Base-by-base conservation (phyloP, 1,284 basidiomycete species). In the Peniophora sp. region DNA sequence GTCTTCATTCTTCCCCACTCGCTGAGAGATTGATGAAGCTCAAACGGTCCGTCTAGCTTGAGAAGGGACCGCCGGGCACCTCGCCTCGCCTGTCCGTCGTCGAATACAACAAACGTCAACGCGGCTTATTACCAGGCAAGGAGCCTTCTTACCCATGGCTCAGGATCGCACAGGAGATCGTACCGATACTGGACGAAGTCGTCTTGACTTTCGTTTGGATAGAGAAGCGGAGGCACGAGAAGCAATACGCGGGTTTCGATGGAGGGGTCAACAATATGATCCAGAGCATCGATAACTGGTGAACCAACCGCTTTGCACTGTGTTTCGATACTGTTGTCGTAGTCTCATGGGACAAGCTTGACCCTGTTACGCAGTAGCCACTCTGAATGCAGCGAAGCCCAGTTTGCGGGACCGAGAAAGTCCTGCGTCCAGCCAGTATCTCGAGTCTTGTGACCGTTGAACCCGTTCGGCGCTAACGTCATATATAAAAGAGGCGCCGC, bases 131-230 rank as follows among this genome's bases (percentile, higher is more conserved):
- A 12, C 27, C 27, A 32, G 27, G 27, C 24, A 27, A 27, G 2
- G 24, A 49, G n/a, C n/a, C 37, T 14, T n/a, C 3, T 24, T 32
- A 18, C 15, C 32, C 39, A 9, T 49, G 22, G 36, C 48, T 49
- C 11, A 39, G 43, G 27, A n/a, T 43, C 23, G 15, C 27, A 1
- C 14, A n/a, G 18, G 39, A 49, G 12, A 39, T n/a, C 41, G 41
- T 43, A 12, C 48, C 48, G 10, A 32, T 49, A 15, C 14, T 49
- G 39, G 24, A 49, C 41, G 48, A 49, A 20, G 10, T 49, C 14
- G 8, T 49, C 12, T 43, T 49, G 48, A 49, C 48, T 2, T 49
- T 49, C 48, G n/a, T 49, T 5, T 49, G 48, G 48, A 24, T 49
- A 15, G 48, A 49, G 48, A 20, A 14, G 18, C 34, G 47, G 2